phyloP scores from a whole-genome alignment of 116 monocot species.

The Iris pallida region DNA sequence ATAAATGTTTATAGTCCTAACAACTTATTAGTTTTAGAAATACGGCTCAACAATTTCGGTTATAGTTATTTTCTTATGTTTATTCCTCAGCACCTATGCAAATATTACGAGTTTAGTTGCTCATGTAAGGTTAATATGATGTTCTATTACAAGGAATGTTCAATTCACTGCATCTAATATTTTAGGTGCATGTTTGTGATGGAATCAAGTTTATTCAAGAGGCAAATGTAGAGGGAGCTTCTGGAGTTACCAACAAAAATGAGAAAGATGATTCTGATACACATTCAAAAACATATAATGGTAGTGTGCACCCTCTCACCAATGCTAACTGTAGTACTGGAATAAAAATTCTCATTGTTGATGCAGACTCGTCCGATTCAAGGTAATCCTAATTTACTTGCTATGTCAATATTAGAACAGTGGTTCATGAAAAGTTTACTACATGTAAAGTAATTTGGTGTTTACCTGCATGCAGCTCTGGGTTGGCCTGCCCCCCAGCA shows the following conservation, averaged over 20 bases:
- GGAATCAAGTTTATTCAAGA: slow-evolving; percentile 66
- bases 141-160: too few relatives aligned
- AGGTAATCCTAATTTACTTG: slow-evolving; percentile 35
- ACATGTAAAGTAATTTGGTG: slow-evolving; percentile 4
- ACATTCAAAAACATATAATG: not conserved
- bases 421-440: not conserved
- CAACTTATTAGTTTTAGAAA: too few relatives aligned
- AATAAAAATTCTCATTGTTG: slow-evolving; percentile 65
- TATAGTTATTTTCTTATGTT: too few relatives aligned
- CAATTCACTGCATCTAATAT: not conserved
- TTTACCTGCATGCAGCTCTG: slow-evolving; percentile 42
- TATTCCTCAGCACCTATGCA: too few relatives aligned
- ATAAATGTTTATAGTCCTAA: too few relatives aligned
- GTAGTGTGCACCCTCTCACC: slow-evolving; percentile 2
- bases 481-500: slow-evolving; percentile 80
- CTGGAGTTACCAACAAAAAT: not conserved
- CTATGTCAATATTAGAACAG: not conserved
- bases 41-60: too few relatives aligned
- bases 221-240: slow-evolving; percentile 3
- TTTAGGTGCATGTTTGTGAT: slow-evolving; percentile 77
- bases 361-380: slow-evolving; percentile 88
- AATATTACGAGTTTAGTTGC: too few relatives aligned
- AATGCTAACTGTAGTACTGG: slow-evolving; percentile 16
- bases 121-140: too few relatives aligned
- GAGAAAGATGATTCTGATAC: slow-evolving; percentile 1